Percentiles rank a stretch among this genome's conserved stretches.
Conservation (phyloP, 768 basidiomycete species). For the Hericium coralloides region DNA sequence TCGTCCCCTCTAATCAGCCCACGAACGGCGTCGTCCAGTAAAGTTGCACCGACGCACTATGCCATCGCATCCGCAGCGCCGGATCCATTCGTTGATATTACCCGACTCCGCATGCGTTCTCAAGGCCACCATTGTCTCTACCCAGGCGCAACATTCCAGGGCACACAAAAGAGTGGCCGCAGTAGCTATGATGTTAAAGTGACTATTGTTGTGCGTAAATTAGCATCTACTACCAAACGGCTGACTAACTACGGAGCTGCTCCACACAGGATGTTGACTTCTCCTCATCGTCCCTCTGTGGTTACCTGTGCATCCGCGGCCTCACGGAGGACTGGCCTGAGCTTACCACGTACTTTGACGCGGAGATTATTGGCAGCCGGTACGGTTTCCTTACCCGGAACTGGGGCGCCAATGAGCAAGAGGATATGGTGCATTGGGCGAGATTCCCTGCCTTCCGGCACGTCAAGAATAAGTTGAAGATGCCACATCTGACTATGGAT, state of each 20-base stretch:
- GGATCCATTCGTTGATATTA: conserved; percentile 65
- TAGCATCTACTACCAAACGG: not conserved
- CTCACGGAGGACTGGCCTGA: conserved; percentile 93
- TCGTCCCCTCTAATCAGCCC: conserved; percentile 13
- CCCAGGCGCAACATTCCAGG: conserved; percentile 82
- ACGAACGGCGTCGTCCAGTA: conserved; percentile 17
- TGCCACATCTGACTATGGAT: conserved; percentile 74
- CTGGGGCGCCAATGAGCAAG: conserved; percentile 86
- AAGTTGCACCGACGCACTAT: conserved; percentile 7
- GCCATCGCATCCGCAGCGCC: conserved; percentile 20
- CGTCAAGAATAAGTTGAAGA: conserved; percentile 69
- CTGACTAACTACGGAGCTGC: not conserved
- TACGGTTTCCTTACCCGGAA: conserved; percentile 87
- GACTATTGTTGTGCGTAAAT: conserved; percentile 71
- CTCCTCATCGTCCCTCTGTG: conserved; percentile 74
- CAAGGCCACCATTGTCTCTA: conserved; percentile 73
- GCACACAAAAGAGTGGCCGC: conserved; percentile 89
- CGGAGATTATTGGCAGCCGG: conserved; percentile 86
- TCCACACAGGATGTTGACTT: conserved; percentile 77
- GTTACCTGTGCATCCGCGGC: conserved; percentile 88
- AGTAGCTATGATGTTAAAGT: conserved; percentile 94
- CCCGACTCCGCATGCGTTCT: conserved; percentile 63
- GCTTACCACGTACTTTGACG: conserved; percentile 93
- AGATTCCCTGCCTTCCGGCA: conserved; percentile 87
- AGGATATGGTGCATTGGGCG: conserved; percentile 92